phyloP scores from a whole-genome alignment of 257 asterid species.

The Solanum chaucha region DNA sequence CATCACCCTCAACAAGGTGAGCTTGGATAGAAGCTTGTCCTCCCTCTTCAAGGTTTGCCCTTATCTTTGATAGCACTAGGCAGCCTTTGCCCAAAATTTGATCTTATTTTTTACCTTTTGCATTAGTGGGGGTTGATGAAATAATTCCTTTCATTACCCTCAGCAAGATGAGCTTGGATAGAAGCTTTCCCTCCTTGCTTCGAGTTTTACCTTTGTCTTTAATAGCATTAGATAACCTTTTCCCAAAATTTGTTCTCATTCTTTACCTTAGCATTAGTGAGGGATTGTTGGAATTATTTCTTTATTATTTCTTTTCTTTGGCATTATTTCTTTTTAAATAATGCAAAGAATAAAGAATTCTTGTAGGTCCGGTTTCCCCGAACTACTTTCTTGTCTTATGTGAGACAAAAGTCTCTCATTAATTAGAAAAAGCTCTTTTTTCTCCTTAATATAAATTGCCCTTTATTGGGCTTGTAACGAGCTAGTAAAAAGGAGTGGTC shows the following conservation, averaged over 20 bases:
- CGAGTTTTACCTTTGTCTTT: not conserved
- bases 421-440: not conserved
- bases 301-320: not conserved
- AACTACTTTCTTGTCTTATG: not conserved
- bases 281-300: not conserved
- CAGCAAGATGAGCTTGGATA: not conserved
- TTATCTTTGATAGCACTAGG: not conserved
- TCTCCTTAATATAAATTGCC: not conserved
- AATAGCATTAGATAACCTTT: not conserved
- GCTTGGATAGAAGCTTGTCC: not conserved
- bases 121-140: not conserved
- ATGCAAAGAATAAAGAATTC: not conserved
- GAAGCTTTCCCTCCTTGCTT: not conserved
- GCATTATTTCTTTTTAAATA: not conserved
- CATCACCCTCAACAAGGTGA: not conserved
- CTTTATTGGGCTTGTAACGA: not conserved
- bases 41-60: not conserved
- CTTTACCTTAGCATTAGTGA: not conserved
- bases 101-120: not conserved
- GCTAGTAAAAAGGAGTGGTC: not conserved
- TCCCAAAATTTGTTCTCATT: not conserved
- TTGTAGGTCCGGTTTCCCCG: not conserved
- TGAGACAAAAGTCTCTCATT: not conserved
- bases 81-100: not conserved
- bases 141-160: not conserved